phyloP scores from a whole-genome alignment of 2,329 filamentous ascomycete genomes.

The Cytospora paraplurivora region DNA sequence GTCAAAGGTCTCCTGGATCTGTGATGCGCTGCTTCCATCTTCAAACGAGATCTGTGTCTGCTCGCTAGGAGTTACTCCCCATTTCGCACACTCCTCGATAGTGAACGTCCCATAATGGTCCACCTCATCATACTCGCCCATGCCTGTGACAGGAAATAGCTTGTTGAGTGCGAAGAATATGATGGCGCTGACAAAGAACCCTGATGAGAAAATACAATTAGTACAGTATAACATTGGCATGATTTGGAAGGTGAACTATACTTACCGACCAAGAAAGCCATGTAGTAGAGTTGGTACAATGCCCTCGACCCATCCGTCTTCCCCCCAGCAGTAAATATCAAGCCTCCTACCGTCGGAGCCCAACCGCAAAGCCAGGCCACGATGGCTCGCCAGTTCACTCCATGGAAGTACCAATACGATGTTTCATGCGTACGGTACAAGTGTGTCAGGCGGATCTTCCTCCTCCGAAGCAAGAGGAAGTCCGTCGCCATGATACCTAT shows the following conservation, averaged over 20 bases:
- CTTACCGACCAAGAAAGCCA: constrained; percentile 48
- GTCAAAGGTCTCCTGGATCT: constrained; percentile 20
- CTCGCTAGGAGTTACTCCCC: constrained; percentile 17
- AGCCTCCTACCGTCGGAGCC: constrained; percentile 45
- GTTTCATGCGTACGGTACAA: constrained; percentile 40
- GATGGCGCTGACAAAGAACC: constrained; percentile 42
- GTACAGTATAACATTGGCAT: constrained; percentile 13
- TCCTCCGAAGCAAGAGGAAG: constrained; percentile 40
- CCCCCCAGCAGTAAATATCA: constrained; percentile 41
- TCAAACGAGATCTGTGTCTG: constrained; percentile 8
- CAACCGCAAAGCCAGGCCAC: constrained; percentile 48
- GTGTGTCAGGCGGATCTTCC: constrained; percentile 40
- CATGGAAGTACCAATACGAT: constrained; percentile 47
- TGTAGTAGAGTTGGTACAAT: constrained; percentile 49
- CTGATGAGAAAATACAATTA: constrained; percentile 30
- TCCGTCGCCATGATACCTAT: constrained; percentile 44
- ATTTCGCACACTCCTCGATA: constrained; percentile 42
- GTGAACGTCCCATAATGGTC: constrained; percentile 51
- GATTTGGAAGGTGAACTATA: neutral
- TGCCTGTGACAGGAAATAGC: constrained; percentile 42
- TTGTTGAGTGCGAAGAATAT: constrained; percentile 39
- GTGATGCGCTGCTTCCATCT: constrained; percentile 16
- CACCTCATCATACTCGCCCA: constrained; percentile 46
- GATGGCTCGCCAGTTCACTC: constrained; percentile 46
- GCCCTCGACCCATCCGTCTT: constrained; percentile 37